These are phyloP conservation scores for Malus sieversii DNA, from an alignment of 306 rosid genomes.

Conservation along the genomic window DNA sequence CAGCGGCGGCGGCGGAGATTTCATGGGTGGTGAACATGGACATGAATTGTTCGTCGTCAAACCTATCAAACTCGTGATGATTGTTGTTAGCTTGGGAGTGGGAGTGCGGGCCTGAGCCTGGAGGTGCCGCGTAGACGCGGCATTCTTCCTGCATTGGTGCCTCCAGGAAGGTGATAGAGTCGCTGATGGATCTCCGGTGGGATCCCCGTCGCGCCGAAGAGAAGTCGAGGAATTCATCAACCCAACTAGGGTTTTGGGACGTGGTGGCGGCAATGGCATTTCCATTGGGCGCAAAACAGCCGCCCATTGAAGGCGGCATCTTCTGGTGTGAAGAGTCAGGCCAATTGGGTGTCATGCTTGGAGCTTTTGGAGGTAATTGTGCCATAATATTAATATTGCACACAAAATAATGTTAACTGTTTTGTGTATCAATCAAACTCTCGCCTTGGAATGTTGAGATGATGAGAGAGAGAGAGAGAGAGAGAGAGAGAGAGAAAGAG, in stretches of 20 bases:
- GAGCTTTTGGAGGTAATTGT: conserved; percentile 89
- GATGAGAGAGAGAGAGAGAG: neutral
- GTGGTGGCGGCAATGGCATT: neutral
- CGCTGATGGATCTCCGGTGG: conserved; percentile 74
- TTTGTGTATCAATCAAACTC: neutral
- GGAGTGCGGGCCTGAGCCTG: neutral
- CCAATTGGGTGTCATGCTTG: conserved; percentile 68
- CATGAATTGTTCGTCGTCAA: conserved; percentile 80
- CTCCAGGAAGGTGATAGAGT: conserved; percentile 63
- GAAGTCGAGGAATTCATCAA: conserved; percentile 82
- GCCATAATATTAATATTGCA: conserved; percentile 41
- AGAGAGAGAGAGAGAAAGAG: neutral
- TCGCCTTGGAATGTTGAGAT: neutral
- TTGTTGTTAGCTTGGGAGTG: neutral
- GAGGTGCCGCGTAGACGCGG: conserved; percentile 9
- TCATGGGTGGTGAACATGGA: conserved; percentile 68
- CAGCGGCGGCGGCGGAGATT: conserved; percentile 17
- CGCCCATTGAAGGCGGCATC: conserved; percentile 34
- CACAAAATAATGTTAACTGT: neutral
- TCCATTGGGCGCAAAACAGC: conserved; percentile 17
- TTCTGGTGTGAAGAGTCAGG: conserved; percentile 45
- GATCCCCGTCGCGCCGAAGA: conserved; percentile 58
- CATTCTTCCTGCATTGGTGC: conserved; percentile 53
- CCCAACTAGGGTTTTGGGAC: conserved; percentile 62
- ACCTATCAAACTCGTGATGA: conserved; percentile 54